Conservation (phyloP, 179 eudicot species). For the Beta macrorhiza region DNA sequence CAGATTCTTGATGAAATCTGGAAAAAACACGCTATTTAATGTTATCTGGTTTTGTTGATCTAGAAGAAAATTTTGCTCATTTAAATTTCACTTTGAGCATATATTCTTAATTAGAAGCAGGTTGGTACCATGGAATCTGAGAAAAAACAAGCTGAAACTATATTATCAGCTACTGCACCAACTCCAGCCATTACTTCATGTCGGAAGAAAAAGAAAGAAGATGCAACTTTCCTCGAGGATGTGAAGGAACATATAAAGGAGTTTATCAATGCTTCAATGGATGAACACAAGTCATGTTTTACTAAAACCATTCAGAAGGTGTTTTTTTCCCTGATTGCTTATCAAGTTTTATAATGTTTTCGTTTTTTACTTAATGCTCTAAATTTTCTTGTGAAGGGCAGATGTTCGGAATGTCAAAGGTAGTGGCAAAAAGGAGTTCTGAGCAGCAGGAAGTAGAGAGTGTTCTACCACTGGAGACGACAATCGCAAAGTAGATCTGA, state of each 20-base stretch:
- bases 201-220: constrained; percentile 71
- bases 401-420: constrained; percentile 91
- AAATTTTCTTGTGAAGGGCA: constrained; percentile 27
- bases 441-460: constrained; percentile 60
- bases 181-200: constrained; percentile 55
- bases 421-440: constrained; percentile 59
- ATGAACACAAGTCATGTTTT: constrained; percentile 85
- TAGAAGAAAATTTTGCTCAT: neutral
- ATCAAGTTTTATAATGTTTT: neutral
- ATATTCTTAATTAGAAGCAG: constrained; percentile 4
- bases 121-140: constrained; percentile 42
- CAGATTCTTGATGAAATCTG: neutral
- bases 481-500: constrained; percentile 45
- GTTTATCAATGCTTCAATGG: constrained; percentile 82
- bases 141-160: constrained; percentile 33
- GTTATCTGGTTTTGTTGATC: neutral
- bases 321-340: neutral
- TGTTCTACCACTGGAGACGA: constrained; percentile 62
- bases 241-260: constrained; percentile 83
- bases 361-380: neutral
- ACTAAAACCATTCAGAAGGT: constrained; percentile 84
- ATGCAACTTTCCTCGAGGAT: constrained; percentile 67
- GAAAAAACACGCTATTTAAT: neutral
- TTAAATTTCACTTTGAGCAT: constrained; percentile 4
- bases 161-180: constrained; percentile 38